phyloP scores from a whole-genome alignment of 2,329 filamentous ascomycete species.

The Aschersonia sp. region DNA sequence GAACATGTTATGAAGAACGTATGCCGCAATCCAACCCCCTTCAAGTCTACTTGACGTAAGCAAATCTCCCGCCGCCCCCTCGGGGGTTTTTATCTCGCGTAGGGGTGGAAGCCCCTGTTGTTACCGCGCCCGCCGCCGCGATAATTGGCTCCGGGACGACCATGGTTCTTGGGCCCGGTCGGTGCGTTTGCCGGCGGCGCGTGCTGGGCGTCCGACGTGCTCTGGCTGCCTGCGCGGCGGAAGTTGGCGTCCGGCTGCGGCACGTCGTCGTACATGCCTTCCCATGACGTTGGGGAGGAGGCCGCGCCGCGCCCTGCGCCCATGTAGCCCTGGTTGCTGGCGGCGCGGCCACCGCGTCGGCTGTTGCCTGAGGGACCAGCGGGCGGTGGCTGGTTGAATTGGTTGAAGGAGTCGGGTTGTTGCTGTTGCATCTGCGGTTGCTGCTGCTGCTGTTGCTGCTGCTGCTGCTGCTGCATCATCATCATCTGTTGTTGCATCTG shows the following conservation, averaged over 20 bases:
- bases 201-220: constrained; percentile 27
- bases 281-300: constrained; percentile 62
- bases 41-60: neutral
- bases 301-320: constrained; percentile 4
- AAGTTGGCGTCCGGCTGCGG: constrained; percentile 58
- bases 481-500: constrained; percentile 35
- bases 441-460: constrained; percentile 22
- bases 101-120: constrained; percentile 67
- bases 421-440: constrained; percentile 26
- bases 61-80: neutral
- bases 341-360: neutral
- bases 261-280: constrained; percentile 96
- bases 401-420: constrained; percentile 11
- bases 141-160: constrained; percentile 83
- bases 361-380: constrained; percentile 9
- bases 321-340: constrained; percentile 7
- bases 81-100: constrained; percentile 26
- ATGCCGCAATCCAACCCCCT: neutral
- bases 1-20: neutral
- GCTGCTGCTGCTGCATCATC: constrained; percentile 25
- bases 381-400: constrained; percentile 34
- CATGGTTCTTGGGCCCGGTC: constrained; percentile 91
- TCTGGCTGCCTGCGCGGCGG: constrained; percentile 22
- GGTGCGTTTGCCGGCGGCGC: constrained; percentile 50
- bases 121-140: constrained; percentile 73